Evolutionary conservation across 495 filamentous ascomycete species (phyloP).

Genomic region (Podospora pseudoanserina): DNA sequence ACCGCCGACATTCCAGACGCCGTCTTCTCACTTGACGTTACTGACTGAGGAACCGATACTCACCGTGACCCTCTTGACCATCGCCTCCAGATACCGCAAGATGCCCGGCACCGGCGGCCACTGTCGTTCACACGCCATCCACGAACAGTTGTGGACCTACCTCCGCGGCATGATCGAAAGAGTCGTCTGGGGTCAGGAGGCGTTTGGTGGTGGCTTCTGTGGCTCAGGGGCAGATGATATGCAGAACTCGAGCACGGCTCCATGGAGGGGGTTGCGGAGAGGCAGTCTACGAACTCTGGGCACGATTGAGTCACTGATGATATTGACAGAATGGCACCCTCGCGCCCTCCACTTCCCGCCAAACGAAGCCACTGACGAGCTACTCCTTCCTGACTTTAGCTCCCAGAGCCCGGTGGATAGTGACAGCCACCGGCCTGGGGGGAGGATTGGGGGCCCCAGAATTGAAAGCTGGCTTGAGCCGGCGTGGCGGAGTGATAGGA

Average conservation of each 20-base stretch:
- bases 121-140: conserved; percentile 84
- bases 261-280: conserved; percentile 57
- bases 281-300: conserved; percentile 84
- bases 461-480: conserved; percentile 96
- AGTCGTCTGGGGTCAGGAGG: conserved; percentile 92
- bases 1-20: conserved; percentile 74
- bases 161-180: conserved; percentile 90
- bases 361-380: conserved; percentile 64
- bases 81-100: conserved; percentile 78
- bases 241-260: conserved; percentile 61
- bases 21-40: conserved; percentile 67
- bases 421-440: conserved; percentile 40
- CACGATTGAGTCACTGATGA: conserved; percentile 87
- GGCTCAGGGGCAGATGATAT: conserved; percentile 66
- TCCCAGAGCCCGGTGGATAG: conserved; percentile 47
- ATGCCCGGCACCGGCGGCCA: conserved; percentile 75
- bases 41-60: conserved; percentile 89
- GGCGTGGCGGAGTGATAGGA: conserved; percentile 91
- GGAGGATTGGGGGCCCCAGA: conserved; percentile 59
- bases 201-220: conserved; percentile 83
- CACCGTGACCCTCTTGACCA: conserved; percentile 82
- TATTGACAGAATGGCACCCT: conserved; percentile 96
- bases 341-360: conserved; percentile 93
- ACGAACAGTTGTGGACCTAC: conserved; percentile 94
- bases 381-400: conserved; percentile 51